Conservation (phyloP, 257 asterid species). For the Scutellaria minor region DNA sequence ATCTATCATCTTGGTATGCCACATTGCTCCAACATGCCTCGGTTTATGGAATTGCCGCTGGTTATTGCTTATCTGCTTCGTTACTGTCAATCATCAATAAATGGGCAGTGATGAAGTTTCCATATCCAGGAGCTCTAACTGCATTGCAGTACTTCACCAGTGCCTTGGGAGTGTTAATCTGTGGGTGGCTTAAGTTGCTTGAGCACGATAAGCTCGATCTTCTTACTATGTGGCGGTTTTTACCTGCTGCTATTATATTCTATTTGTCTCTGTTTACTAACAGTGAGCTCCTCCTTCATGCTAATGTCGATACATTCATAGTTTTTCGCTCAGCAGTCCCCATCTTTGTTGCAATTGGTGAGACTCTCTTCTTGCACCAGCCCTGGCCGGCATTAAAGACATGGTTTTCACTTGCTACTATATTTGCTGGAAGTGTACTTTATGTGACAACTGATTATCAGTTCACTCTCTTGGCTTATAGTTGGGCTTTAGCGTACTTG, state of each 20-base stretch:
- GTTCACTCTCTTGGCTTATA: constrained; percentile 80
- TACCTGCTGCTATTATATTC: constrained; percentile 92
- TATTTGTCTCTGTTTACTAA: constrained; percentile 86
- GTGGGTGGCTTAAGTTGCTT: constrained; percentile 68
- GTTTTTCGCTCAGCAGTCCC: constrained; percentile 97
- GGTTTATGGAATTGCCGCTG: constrained; percentile 89
- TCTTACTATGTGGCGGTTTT: constrained; percentile 83
- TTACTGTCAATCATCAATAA: constrained; percentile 86
- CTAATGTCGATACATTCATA: constrained; percentile 91
- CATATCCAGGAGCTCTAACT: constrained; percentile 92
- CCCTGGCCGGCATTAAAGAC: constrained; percentile 91
- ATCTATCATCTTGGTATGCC: constrained; percentile 53
- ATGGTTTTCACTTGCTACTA: constrained; percentile 78
- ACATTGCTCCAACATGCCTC: constrained; percentile 70
- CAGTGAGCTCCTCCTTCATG: constrained; percentile 95
- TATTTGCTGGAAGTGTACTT: constrained; percentile 87
- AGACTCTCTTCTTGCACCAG: constrained; percentile 83
- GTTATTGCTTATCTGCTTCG: constrained; percentile 89
- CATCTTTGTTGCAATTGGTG: constrained; percentile 89
- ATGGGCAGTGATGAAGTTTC: constrained; percentile 98
- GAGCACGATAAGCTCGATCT: constrained; percentile 86
- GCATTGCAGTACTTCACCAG: constrained; percentile 94
- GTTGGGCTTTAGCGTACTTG: constrained; percentile 90
- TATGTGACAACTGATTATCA: constrained; percentile 88
- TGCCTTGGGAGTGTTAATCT: constrained; percentile 74